A percentile compares a stretch with the other conserved stretches of the same genome.
phyloP scores from a whole-genome alignment of 2,329 filamentous ascomycete genomes.

The Onygena corvina region DNA sequence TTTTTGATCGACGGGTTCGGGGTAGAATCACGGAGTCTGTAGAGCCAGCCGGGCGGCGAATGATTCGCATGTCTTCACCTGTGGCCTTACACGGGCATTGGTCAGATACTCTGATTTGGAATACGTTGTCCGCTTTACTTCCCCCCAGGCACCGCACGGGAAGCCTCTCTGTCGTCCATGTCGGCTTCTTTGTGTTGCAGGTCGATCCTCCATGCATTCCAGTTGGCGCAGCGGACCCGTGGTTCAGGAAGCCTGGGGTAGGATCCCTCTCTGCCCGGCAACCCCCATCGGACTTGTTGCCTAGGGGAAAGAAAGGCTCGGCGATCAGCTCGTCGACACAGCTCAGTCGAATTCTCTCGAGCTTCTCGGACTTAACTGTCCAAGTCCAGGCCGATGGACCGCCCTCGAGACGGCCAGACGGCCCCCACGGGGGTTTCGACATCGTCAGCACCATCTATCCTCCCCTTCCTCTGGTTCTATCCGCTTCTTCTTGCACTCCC shows the following conservation, averaged over 20 bases:
- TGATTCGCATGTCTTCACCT: not conserved
- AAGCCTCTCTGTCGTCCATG: no score
- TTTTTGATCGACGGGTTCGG: not conserved
- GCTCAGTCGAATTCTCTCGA: not conserved
- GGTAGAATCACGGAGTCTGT: not conserved
- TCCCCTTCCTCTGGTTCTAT: no score
- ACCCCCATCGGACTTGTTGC: not conserved
- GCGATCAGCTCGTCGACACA: not conserved
- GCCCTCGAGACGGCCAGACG: not conserved
- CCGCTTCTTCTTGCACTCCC: no score
- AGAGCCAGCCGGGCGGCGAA: not conserved
- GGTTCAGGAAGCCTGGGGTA: not conserved
- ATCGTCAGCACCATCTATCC: no score
- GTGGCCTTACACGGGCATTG: not conserved
- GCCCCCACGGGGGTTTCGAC: not conserved
- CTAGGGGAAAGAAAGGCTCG: not conserved
- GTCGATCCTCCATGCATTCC: conserved; percentile 5
- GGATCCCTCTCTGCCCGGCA: not conserved
- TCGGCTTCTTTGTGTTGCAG: conserved; percentile 4
- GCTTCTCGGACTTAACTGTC: not conserved
- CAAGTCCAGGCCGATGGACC: not conserved
- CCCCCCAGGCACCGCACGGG: no score
- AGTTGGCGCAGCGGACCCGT: not conserved
- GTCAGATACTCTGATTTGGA: not conserved
- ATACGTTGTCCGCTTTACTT: no score